phyloP scores from a whole-genome alignment of 257 asterid genomes.

The Plantago major region DNA sequence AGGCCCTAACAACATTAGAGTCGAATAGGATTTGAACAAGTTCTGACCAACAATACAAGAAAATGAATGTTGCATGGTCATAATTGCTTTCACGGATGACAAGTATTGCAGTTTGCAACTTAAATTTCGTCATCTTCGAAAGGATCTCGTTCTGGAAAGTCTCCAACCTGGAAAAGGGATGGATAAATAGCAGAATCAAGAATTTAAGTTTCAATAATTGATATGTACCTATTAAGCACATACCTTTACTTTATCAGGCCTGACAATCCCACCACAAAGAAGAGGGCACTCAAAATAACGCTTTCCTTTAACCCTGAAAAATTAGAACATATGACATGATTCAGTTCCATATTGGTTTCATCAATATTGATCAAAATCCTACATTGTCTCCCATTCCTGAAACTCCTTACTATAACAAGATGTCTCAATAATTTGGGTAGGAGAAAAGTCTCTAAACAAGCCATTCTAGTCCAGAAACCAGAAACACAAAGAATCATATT shows the following conservation, averaged over 20 bases:
- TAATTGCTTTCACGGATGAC: too few relatives aligned
- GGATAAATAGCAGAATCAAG: constrained; percentile 5
- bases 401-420: background rate
- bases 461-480: background rate
- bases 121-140: constrained; percentile 87
- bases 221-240: constrained; percentile 15
- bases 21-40: too few relatives aligned
- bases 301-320: constrained; percentile 77
- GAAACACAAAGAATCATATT: background rate
- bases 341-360: background rate
- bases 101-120: constrained; percentile 4
- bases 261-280: constrained; percentile 81
- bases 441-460: background rate
- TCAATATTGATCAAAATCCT: background rate
- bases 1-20: too few relatives aligned
- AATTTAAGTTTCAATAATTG: background rate
- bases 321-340: background rate
- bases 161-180: constrained; percentile 61
- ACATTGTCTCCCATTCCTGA: background rate
- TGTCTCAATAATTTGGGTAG: background rate
- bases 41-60: too few relatives aligned
- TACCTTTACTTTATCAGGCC: constrained; percentile 94
- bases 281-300: constrained; percentile 88
- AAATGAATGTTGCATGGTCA: too few relatives aligned
- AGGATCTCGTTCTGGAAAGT: constrained; percentile 84